Evolutionary conservation across 2,329 filamentous ascomycete genomes (phyloP).

Genomic region (Cladophialophora chaetospira): DNA sequence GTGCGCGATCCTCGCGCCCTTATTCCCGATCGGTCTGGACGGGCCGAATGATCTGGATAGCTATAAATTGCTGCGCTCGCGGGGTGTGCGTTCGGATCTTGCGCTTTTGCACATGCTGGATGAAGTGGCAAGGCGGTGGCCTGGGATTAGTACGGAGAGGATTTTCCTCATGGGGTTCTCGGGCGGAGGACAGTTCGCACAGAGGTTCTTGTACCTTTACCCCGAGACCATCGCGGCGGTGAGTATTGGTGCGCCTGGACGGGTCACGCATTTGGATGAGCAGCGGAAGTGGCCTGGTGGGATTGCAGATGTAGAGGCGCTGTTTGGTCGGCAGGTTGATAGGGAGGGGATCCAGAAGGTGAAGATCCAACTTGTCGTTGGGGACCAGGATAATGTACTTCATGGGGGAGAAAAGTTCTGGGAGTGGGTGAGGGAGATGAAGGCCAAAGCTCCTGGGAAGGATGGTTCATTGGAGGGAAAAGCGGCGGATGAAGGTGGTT

Average conservation of each 20-base stretch:
- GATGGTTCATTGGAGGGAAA: not conserved
- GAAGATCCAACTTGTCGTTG: conserved; percentile 7
- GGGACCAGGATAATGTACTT: conserved; percentile 7
- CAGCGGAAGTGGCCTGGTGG: not conserved
- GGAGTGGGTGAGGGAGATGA: conserved; percentile 1
- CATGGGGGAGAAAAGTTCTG: conserved; percentile 12
- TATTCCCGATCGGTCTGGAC: conserved; percentile 39
- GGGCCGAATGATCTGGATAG: conserved; percentile 37
- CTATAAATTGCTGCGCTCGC: conserved; percentile 35
- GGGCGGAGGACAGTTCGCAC: conserved; percentile 39
- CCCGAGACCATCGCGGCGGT: conserved; percentile 36
- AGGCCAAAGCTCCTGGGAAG: not conserved
- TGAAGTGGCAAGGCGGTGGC: conserved; percentile 36
- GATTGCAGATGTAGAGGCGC: not conserved
- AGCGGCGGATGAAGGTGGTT: not conserved
- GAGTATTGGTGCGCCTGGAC: conserved; percentile 39
- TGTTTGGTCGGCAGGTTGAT: not conserved
- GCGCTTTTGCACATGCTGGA: conserved; percentile 37
- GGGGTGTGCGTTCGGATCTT: conserved; percentile 34
- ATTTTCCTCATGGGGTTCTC: conserved; percentile 38
- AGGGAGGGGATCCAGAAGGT: not conserved
- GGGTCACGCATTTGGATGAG: conserved; percentile 33
- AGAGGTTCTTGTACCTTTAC: conserved; percentile 39
- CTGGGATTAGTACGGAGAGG: conserved; percentile 35
- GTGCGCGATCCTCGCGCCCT: conserved; percentile 36